Base-by-base conservation (phyloP, 495 filamentous ascomycete species). In the Corynascus novoguineensis region DNA sequence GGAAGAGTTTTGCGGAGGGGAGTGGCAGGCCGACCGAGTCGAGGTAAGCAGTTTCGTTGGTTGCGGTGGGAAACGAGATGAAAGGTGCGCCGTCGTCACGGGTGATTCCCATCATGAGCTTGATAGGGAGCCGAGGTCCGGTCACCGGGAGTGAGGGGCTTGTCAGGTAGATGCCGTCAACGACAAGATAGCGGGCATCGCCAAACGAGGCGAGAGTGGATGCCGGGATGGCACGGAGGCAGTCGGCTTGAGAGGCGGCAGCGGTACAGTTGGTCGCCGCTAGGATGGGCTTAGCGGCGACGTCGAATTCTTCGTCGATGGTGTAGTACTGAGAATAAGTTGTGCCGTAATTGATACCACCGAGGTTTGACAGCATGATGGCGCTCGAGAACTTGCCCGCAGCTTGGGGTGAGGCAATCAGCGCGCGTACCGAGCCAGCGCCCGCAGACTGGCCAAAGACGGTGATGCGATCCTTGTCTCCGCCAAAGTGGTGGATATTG, bases 401-500 rank as follows among this genome's bases (percentile, higher is more conserved):
- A 0, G 78, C 71, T 58, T 75, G 75, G 11, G 78, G 78, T 14
- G 74, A 78, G 35, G 76, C 80, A 46, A 82, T 71, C 50, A 83
- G 60, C 11, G 79, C 80, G 21, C 79, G 68, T 0, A 82, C 78
- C 27, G 73, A 76, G 19, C 64, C 78, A 12, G 78, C 78, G 31
- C 81, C 81, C 19, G 81, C 81, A 15, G 73, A 77, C 63, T 82
- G 77, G 8, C 81, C 81, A 48, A 80, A 68, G 69, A 78, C 61
- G 64, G 83, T 86, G 46, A 88, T 78, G 55, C 78, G 75, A 22
- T 78, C 68, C 1, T 76, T 69, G 64, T 88, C 80, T 6, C 86
- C 86, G 5, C 83, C 83, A 60, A 88, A 87, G 3, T 73, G 67
- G 10, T 63, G 64, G 57, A 85, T 83, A 61, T 87, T 79, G 12